phyloP scores from a whole-genome alignment of 2,329 filamentous ascomycete genomes.

The Akanthomyces uredinophilus region DNA sequence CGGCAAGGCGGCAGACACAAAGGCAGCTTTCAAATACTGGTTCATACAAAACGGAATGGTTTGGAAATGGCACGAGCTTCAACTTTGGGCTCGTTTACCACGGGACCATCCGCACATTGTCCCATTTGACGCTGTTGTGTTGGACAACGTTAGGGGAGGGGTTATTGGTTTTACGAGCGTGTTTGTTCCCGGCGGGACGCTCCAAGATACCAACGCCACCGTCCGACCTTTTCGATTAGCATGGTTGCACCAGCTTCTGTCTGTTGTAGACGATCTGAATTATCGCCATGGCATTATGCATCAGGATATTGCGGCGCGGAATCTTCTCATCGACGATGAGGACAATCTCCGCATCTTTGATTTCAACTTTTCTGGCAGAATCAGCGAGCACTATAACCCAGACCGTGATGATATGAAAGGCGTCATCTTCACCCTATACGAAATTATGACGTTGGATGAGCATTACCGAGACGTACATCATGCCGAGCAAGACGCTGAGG shows the following conservation, averaged over 20 bases:
- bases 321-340: slow-evolving; percentile 31
- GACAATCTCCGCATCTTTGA: slow-evolving; percentile 34
- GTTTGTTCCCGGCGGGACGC: slow-evolving; percentile 29
- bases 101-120: slow-evolving; percentile 30
- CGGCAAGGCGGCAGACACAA: slow-evolving; percentile 11
- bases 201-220: slow-evolving; percentile 23
- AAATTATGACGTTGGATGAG: slow-evolving; percentile 31
- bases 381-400: slow-evolving; percentile 20
- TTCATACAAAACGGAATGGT: slow-evolving; percentile 21
- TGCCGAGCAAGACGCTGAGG: slow-evolving; percentile 21
- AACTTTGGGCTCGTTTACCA: slow-evolving; percentile 28
- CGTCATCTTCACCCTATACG: slow-evolving; percentile 32
- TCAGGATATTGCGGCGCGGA: slow-evolving; percentile 35
- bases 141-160: slow-evolving; percentile 27
- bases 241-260: slow-evolving; percentile 34
- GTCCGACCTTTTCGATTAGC: slow-evolving; percentile 30
- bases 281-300: slow-evolving; percentile 33
- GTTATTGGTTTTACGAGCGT: slow-evolving; percentile 32
- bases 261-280: slow-evolving; percentile 34
- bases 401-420: slow-evolving; percentile 30
- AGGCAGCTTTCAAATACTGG: slow-evolving; percentile 30
- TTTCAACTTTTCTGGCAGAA: slow-evolving; percentile 28
- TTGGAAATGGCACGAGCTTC: slow-evolving; percentile 30
- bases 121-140: slow-evolving; percentile 28
- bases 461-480: slow-evolving; percentile 20